Base-by-base conservation (phyloP, 768 basidiomycete species). In the Termitomyces sp. region DNA sequence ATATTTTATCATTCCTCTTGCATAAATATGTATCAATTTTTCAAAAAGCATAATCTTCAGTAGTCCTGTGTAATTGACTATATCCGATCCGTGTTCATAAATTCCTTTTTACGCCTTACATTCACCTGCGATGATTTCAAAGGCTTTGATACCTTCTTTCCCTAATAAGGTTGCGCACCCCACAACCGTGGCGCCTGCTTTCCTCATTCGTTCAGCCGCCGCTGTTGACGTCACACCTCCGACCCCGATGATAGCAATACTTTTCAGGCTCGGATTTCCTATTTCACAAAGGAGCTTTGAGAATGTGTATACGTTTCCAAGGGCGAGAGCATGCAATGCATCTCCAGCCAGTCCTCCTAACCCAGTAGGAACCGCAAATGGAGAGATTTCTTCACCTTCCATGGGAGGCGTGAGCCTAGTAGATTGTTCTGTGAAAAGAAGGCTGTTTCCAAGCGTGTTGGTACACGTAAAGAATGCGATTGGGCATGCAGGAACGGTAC, bases 341-440 rank as follows among this genome's bases (percentile, higher is more conserved):
- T 90, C 88, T 3, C 93, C 92, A 7, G 85, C 91, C 35, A 94
- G 71, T 0, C 90, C 93, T 7, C 90, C 92, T 3, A 85, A 65
- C 2, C 71, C 77, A 0, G 83, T 78, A 3, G 88, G 87, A 18
- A 93, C 72, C 5, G 88, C 89, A 60, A 82, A 87, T 50, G 62
- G 62, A 26, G 48, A 58, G 13, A 56, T 44, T 11, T 56, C 54
- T 14, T 62, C 62, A 50, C 46, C 41, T 40, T 52, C 20, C 28
- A 11, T 20, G 45, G 54, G 22, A 9, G 52, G 52, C 8, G 57
- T 60, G 1, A 18, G 48, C 52, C 50, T 47, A 14, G 46, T 59
- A 13, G 61, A 72, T 70, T 88, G 84, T 22, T 86, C 83, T 1
- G 76, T 63, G 63, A 88, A 88, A 36, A 86, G 71, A 51, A 93